phyloP scores from a whole-genome alignment of 176 grass and related monocot species.

The Tillandsia fasciculata region DNA sequence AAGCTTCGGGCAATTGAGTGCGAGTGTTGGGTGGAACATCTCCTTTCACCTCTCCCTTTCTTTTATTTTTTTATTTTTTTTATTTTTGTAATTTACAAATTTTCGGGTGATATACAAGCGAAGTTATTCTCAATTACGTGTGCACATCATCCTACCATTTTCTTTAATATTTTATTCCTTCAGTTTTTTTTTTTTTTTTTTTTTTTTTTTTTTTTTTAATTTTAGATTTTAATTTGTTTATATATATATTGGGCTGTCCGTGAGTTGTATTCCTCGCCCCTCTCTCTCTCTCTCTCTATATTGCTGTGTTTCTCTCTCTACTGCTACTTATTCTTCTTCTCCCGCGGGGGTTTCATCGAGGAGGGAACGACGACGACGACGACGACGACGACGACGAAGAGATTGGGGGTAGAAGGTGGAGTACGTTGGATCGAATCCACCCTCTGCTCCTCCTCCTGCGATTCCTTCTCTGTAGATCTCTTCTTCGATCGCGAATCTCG shows the following conservation, averaged over 20 bases:
- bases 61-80: background rate
- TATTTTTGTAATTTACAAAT: background rate
- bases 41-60: background rate
- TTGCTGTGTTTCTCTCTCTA: background rate
- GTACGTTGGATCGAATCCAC: too few relatives aligned
- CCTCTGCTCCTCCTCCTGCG: too few relatives aligned
- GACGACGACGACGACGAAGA: too few relatives aligned
- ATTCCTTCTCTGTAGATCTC: too few relatives aligned
- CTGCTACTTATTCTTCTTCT: background rate
- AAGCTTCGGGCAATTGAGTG: conserved; percentile 3
- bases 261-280: background rate
- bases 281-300: background rate
- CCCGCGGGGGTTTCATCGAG: background rate
- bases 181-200: background rate
- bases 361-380: background rate
- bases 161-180: background rate
- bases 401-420: too few relatives aligned
- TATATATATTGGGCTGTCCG: background rate
- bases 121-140: background rate
- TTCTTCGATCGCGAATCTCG: too few relatives aligned
- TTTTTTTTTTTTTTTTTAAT: background rate
- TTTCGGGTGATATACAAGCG: background rate
- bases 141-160: background rate
- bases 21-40: background rate
- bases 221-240: background rate